Base-by-base conservation (phyloP, 2,329 filamentous ascomycete genomes). In the Seiridium cupressi region DNA sequence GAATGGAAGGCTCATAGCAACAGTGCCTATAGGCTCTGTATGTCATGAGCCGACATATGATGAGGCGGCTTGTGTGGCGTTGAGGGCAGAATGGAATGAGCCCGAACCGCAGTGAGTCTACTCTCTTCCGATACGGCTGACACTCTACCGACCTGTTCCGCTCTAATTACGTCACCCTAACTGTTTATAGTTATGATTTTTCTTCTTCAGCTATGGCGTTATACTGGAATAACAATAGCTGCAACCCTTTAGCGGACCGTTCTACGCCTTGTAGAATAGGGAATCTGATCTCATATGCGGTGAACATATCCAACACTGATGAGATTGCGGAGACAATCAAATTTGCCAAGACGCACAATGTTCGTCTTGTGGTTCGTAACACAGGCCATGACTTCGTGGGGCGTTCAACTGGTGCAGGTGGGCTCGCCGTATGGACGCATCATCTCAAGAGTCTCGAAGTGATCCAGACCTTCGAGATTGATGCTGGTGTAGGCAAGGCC, bases 31-130 rank as follows among this genome's bases (percentile, higher is more conserved):
- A 2, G 83, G 73, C 1, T 63, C 73, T 1, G 70, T 76, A 1
- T 85, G 82, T 63, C 81, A 84, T 61, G 69, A 72, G 26, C 73
- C 67, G 1, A 61, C 54, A 6, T 66, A 66, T 32, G 79, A 79
- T 64, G 68, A 81, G 44, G 11, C 2, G 3, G 55, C 44, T 10
- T 57, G 55, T 31, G 26, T 7, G 18, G 46, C 46, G 8, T 48
- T 48, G 46, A 48, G n/a, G 18, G 46, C 13, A 31, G 46, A 7
- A 9, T 48, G 46, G 46, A 48, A n/a, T 10, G 46, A 48, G 7
- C 46, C 46, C 6, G 46, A 48, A 48, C 13, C 26, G 18, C 46
- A 48, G 46, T 48, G 26, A n/a, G 46, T 48, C 18, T 18, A 48
- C 7, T 3, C 6, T 7, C n/a, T 48, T 9, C 26, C n/a, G 18